Conservation (phyloP, 2,329 filamentous ascomycete genomes). For the Dothiorella sarmentorum region DNA sequence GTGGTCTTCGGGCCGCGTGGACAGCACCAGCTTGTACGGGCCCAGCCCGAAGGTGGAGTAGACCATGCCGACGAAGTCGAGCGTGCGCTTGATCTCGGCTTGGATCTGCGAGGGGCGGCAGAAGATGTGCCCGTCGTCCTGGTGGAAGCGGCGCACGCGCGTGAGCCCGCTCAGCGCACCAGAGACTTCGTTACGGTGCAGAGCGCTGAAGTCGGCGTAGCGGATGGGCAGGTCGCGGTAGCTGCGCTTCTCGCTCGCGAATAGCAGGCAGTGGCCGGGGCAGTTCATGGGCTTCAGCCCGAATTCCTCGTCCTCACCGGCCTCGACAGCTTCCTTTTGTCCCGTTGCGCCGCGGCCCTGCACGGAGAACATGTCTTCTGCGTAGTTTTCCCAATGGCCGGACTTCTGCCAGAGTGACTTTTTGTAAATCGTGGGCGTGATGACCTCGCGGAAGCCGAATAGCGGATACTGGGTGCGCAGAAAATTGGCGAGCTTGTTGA, state of each 20-base stretch:
- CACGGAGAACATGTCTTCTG: conserved; percentile 89
- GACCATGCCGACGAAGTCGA: conserved; percentile 70
- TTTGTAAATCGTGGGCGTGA: conserved; percentile 89
- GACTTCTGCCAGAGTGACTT: conserved; percentile 81
- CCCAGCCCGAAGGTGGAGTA: conserved; percentile 69
- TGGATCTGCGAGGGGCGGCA: conserved; percentile 74
- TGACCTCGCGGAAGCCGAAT: conserved; percentile 84
- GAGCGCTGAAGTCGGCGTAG: conserved; percentile 91
- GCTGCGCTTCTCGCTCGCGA: conserved; percentile 76
- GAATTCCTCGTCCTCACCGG: conserved; percentile 66
- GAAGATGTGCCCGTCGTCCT: conserved; percentile 97
- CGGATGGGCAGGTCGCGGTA: conserved; percentile 88
- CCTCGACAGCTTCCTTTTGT: conserved; percentile 45
- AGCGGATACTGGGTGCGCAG: conserved; percentile 77
- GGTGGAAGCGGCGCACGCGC: conserved; percentile 87
- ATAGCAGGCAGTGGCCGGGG: conserved; percentile 88
- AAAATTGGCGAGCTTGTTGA: conserved; percentile 79
- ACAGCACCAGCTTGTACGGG: conserved; percentile 71
- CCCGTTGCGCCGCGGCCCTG: conserved; percentile 45
- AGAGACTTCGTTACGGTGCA: conserved; percentile 93
- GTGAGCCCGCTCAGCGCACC: conserved; percentile 89
- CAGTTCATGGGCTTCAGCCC: conserved; percentile 96
- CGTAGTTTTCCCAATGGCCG: conserved; percentile 85
- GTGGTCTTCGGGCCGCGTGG: conserved; percentile 71
- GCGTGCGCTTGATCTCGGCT: conserved; percentile 67